Conservation (phyloP, 1,284 basidiomycete species). For the Polyporus tsugae region DNA sequence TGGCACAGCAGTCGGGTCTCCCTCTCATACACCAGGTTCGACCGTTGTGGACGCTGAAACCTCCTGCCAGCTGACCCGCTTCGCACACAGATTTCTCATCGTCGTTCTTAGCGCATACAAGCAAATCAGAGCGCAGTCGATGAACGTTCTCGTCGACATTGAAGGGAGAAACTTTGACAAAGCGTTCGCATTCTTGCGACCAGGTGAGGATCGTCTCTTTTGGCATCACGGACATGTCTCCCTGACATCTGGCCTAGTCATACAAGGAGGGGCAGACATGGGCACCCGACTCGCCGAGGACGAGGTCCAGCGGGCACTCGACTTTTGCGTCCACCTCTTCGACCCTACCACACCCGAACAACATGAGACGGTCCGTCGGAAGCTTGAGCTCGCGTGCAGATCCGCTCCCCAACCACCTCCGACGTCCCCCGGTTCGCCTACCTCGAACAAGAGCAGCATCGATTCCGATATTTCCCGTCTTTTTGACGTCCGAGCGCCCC, state of each 20-base stretch:
- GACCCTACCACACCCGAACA: conserved; percentile 47
- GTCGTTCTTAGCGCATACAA: conserved; percentile 73
- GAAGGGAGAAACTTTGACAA: conserved; percentile 70
- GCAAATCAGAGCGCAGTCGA: conserved; percentile 63
- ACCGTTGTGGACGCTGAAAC: background rate
- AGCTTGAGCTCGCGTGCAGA: conserved; percentile 32
- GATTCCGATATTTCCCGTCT: conserved; percentile 25
- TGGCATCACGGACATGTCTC: background rate
- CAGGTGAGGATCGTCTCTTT: conserved; percentile 49
- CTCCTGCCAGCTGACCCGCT: background rate
- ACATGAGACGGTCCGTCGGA: conserved; percentile 42
- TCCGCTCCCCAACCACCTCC: conserved; percentile 4
- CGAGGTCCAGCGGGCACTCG: conserved; percentile 64
- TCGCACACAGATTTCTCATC: conserved; percentile 61
- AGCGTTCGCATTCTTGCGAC: conserved; percentile 65
- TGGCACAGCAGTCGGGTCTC: conserved; percentile 64
- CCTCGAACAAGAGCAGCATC: conserved; percentile 13
- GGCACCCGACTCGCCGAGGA: conserved; percentile 71
- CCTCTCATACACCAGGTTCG: conserved; percentile 66
- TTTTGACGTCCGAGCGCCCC: conserved; percentile 41
- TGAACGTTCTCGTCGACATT: conserved; percentile 61
- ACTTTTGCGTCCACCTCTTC: conserved; percentile 52
- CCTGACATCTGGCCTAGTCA: conserved; percentile 53
- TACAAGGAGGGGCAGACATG: conserved; percentile 79
- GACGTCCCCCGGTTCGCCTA: conserved; percentile 8